Evolutionary conservation across 192 early-diverging fungal genomes (phyloP).

Genomic region (Linnemannia exigua): DNA sequence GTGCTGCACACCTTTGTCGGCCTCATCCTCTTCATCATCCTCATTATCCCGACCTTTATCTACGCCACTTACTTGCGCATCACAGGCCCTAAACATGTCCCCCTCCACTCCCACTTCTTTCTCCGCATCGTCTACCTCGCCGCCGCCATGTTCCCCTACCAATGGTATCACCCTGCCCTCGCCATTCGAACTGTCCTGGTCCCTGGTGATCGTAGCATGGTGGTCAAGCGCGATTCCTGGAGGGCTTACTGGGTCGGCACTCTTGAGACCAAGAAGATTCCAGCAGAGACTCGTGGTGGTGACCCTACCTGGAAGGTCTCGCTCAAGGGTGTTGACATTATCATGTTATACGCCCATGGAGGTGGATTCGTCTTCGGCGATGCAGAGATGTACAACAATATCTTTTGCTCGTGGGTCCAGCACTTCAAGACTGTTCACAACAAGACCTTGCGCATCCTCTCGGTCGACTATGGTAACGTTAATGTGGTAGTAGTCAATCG

Average conservation of each 20-base stretch:
- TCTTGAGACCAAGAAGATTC: slow-evolving; percentile 53
- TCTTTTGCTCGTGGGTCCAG: slow-evolving; percentile 55
- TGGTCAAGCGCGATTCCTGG: slow-evolving; percentile 52
- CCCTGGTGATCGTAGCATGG: slow-evolving; percentile 45
- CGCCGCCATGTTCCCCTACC: slow-evolving; percentile 54
- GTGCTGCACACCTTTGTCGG: slow-evolving; percentile 29
- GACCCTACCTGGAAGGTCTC: slow-evolving; percentile 50
- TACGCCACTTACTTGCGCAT: slow-evolving; percentile 32
- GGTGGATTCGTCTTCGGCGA: slow-evolving; percentile 56
- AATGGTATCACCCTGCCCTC: slow-evolving; percentile 49
- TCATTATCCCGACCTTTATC: slow-evolving; percentile 40
- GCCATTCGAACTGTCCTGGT: slow-evolving; percentile 37
- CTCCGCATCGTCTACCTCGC: slow-evolving; percentile 49
- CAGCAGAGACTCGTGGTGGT: slow-evolving; percentile 50
- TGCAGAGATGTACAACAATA: slow-evolving; percentile 59
- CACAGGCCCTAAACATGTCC: slow-evolving; percentile 34
- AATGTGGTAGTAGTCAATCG: no score
- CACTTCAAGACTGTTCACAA: slow-evolving; percentile 53
- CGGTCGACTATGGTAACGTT: slow-evolving; percentile 52
- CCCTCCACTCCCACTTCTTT: slow-evolving; percentile 46
- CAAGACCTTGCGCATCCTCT: slow-evolving; percentile 50
- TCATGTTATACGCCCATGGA: slow-evolving; percentile 53
- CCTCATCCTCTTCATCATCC: slow-evolving; percentile 38
- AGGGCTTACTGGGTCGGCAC: slow-evolving; percentile 56
- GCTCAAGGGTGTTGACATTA: slow-evolving; percentile 50